These are phyloP conservation scores for Aspergillus sp. DNA, from an alignment of 2,329 filamentous ascomycete species.

Conservation along the genomic window DNA sequence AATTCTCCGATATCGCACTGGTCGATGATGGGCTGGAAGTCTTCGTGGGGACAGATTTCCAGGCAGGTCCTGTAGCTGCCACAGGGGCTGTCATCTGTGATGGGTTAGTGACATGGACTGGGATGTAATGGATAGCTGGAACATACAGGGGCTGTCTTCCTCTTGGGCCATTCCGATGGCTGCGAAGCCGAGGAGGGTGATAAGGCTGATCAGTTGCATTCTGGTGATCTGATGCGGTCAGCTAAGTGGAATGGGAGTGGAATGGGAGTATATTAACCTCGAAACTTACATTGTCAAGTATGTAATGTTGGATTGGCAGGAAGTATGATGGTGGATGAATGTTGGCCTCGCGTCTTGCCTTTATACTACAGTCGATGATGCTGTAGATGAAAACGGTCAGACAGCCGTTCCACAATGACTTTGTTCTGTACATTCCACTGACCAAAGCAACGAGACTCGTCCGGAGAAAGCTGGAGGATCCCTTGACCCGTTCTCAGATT, in stretches of 20 bases:
- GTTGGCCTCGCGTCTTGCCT: no score
- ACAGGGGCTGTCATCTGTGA: conserved; percentile 7
- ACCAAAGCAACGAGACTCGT: no score
- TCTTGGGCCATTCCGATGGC: not conserved
- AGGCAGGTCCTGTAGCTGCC: conserved; percentile 11
- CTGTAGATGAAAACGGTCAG: no score
- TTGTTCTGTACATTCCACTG: no score
- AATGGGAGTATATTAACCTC: not conserved
- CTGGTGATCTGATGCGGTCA: not conserved
- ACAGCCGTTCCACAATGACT: no score
- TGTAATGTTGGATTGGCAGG: no score
- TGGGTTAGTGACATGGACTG: not conserved
- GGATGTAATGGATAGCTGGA: not conserved
- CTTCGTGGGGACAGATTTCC: conserved; percentile 2
- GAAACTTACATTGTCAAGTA: no score
- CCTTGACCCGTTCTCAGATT: no score
- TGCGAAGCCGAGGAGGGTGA: not conserved
- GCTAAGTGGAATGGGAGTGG: not conserved
- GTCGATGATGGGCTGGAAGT: conserved; percentile 12
- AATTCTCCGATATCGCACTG: conserved; percentile 4
- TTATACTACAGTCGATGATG: no score
- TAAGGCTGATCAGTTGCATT: not conserved
- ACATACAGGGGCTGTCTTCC: not conserved
- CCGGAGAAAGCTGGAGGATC: no score
- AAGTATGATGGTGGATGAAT: no score